phyloP scores from a whole-genome alignment of 139 green algal genomes.

The Monoraphidium neglectum region DNA sequence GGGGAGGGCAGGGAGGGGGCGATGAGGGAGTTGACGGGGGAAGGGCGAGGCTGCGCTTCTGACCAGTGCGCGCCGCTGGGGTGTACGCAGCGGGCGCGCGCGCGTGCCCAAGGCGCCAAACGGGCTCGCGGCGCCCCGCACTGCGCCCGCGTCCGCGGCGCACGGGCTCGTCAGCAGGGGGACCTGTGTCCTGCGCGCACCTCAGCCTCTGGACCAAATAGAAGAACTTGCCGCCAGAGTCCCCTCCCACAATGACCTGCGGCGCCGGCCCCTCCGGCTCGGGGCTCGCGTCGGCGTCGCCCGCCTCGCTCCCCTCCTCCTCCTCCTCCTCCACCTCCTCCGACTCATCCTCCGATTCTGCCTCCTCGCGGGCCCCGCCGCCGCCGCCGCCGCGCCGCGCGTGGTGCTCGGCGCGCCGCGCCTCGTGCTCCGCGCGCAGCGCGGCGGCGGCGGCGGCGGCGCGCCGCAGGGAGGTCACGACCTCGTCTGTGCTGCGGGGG shows the following conservation, averaged over 20 bases:
- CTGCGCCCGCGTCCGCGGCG: too few relatives aligned
- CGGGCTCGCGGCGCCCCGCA: too few relatives aligned
- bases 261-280: slow-evolving; percentile 6
- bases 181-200: background rate
- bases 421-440: slow-evolving; percentile 9
- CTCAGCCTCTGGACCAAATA: slow-evolving; percentile 35
- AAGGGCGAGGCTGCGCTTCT: too few relatives aligned
- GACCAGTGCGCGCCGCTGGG: too few relatives aligned
- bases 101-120: background rate
- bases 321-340: background rate
- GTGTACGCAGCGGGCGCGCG: too few relatives aligned
- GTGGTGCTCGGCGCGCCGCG: background rate
- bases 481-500: background rate
- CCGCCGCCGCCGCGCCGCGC: background rate
- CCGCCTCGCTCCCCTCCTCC: background rate
- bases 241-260: slow-evolving; percentile 21
- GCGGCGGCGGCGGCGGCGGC: slow-evolving; percentile 21
- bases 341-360: background rate
- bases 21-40: too few relatives aligned
- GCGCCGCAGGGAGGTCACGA: slow-evolving; percentile 9
- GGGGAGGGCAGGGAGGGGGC: too few relatives aligned
- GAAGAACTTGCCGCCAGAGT: slow-evolving; percentile 16
- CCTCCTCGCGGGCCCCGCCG: background rate
- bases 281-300: background rate
- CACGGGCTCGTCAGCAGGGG: too few relatives aligned